Evolutionary conservation across 2,329 filamentous ascomycete species (phyloP), one percentile per base, ranked within the genome.

Genomic region (Aspergillus sp.): DNA sequence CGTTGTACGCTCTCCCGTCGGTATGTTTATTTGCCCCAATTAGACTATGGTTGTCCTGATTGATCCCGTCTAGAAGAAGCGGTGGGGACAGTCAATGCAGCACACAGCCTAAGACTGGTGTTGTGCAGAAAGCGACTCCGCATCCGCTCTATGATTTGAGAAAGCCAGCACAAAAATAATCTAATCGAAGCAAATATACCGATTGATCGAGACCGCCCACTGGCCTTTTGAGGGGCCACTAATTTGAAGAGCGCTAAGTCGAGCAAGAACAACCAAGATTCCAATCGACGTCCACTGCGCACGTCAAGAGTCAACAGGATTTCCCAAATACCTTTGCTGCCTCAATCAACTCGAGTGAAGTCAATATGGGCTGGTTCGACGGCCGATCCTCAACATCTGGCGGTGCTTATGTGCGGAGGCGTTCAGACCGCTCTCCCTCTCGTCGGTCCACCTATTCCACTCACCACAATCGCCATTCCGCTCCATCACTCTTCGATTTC

Each of bases 341-440:
- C 17, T 48, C 22, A 40, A 52, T 44, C 22, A n/a, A 53, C n/a
- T 12, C 56, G 67, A 57, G 12, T n/a, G 15, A 47, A 34, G 15
- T 12, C 42, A 54, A n/a, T 45, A 80, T 80, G 78, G 77, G 75
- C 60, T 80, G 77, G 78, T 79, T 80, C 60, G 75, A 79, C 63
- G 75, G 75, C 58, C 64, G 61, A 56, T 73, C 72, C 27, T 68
- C 72, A 48, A 56, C 68, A 12, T 71, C 72, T 20, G 51, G 52
- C 19, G 51, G 52, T 17, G 56, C 66, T 51, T 66, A 68, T 51
- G 62, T 67, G 50, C 70, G 69, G 41, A 71, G 68, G 52, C 73
- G 70, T 51, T 80, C 76, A 24, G 48, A 51, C 19, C 34, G 37
- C 50, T 80, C 76, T 22, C 70, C 69, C 17, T 67, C 71, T 37